phyloP scores from a whole-genome alignment of 768 basidiomycete genomes.

The Phylloporus rhodoxanthus region DNA sequence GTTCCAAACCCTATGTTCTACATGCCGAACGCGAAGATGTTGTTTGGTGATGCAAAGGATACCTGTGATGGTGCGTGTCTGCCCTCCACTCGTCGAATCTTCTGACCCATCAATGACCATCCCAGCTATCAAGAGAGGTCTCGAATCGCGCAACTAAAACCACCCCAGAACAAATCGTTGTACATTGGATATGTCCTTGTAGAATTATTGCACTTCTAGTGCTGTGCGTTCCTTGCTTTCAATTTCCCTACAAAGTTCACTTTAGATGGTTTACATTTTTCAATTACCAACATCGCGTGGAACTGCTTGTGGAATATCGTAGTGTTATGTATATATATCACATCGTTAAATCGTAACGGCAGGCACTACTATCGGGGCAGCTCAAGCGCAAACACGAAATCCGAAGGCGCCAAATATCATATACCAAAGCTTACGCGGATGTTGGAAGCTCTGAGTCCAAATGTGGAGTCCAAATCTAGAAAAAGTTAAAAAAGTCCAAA shows the following conservation, averaged over 20 bases:
- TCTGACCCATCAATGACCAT: not conserved
- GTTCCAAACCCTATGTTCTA: slow-evolving; percentile 94
- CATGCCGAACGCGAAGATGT: slow-evolving; percentile 84
- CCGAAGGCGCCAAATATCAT: slow-evolving; percentile 19
- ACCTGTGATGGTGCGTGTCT: slow-evolving; percentile 68
- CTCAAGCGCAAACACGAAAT: slow-evolving; percentile 8
- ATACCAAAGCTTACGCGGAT: slow-evolving; percentile 12
- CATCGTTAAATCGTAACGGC: slow-evolving; percentile 24
- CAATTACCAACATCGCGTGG: slow-evolving; percentile 8
- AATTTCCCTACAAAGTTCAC: not conserved
- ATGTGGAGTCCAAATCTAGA: slow-evolving; percentile 26
- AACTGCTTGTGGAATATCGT: slow-evolving; percentile 19
- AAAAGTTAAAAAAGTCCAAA: slow-evolving; percentile 19
- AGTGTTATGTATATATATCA: slow-evolving; percentile 24
- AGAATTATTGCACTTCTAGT: slow-evolving; percentile 1
- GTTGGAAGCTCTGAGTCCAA: slow-evolving; percentile 17
- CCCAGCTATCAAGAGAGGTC: slow-evolving; percentile 55
- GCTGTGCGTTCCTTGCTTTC: not conserved
- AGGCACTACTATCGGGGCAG: slow-evolving; percentile 6
- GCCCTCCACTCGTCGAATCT: not conserved
- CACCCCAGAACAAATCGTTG: slow-evolving; percentile 5
- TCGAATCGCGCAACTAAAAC: slow-evolving; percentile 34
- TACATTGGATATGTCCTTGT: slow-evolving; percentile 16
- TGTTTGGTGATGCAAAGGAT: slow-evolving; percentile 89
- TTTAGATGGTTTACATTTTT: not conserved